A percentile compares a stretch with the other conserved stretches of the same genome.
Evolutionary conservation across 805 yeast species (phyloP).

Genomic region (Candida adriatica): DNA sequence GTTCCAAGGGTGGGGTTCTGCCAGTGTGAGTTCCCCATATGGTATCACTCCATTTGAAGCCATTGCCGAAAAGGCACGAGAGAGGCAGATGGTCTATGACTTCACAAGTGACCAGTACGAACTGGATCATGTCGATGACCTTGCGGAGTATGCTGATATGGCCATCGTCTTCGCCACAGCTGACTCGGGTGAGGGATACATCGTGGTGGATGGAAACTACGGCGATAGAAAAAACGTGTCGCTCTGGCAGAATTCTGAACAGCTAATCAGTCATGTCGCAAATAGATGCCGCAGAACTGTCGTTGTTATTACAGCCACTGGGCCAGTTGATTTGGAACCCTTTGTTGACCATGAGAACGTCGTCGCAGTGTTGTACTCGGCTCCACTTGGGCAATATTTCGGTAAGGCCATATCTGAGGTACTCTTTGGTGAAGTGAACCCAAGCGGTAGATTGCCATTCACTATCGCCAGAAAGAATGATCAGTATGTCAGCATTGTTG

Average conservation of each 20-base stretch:
- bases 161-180: conserved; percentile 49
- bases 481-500: conserved; percentile 42
- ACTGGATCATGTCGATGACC: conserved; percentile 34
- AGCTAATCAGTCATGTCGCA: conserved; percentile 41
- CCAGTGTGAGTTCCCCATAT: conserved; percentile 48
- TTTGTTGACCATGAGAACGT: conserved; percentile 51
- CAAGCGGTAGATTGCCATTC: conserved; percentile 59
- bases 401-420: conserved; percentile 55
- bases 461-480: conserved; percentile 48
- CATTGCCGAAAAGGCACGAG: conserved; percentile 39
- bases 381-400: conserved; percentile 50
- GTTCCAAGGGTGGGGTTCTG: conserved; percentile 62
- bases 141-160: conserved; percentile 44
- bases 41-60: conserved; percentile 56
- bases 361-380: conserved; percentile 47
- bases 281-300: conserved; percentile 45
- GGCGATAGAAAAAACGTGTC: conserved; percentile 52
- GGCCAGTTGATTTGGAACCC: conserved; percentile 51
- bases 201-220: conserved; percentile 48
- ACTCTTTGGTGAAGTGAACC: conserved; percentile 53
- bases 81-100: conserved; percentile 39
- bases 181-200: conserved; percentile 52
- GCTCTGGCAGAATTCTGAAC: conserved; percentile 54
- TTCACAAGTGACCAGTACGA: conserved; percentile 40
- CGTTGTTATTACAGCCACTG: conserved; percentile 54